phyloP scores from a whole-genome alignment of 106 monocot species.

The Platanthera zijinensis region DNA sequence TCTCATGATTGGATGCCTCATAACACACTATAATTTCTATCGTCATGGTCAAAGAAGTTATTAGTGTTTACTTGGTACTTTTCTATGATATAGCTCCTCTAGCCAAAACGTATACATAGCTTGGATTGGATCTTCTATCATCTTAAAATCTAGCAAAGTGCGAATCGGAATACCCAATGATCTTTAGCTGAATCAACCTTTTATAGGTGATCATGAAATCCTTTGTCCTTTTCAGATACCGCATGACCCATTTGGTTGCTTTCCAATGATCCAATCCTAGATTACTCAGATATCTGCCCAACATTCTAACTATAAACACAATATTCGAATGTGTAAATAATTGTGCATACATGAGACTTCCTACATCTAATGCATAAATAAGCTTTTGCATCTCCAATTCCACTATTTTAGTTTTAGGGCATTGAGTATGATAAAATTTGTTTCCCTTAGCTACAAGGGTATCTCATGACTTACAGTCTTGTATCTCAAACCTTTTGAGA shows the following conservation, averaged over 20 bases:
- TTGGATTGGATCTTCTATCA: background rate
- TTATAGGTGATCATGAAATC: background rate
- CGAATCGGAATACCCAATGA: background rate
- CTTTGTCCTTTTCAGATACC: slow-evolving; percentile 1
- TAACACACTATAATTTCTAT: no score
- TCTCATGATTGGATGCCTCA: no score
- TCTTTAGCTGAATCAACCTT: background rate
- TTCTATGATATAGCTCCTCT: no score
- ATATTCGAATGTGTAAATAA: no score
- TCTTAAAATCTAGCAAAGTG: background rate
- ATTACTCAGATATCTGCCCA: background rate
- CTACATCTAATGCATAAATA: no score
- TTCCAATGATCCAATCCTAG: no score
- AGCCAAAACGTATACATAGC: background rate
- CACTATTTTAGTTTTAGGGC: no score
- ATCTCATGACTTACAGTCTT: background rate
- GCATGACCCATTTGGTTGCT: background rate
- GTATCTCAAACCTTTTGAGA: background rate
- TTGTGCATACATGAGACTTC: no score
- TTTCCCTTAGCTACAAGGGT: background rate
- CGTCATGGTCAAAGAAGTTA: no score
- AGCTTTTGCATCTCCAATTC: no score
- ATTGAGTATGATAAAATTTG: no score
- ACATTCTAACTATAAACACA: background rate
- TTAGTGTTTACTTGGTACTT: no score